phyloP scores from a whole-genome alignment of 208 protist species.

The Herpetomonas tarakana region DNA sequence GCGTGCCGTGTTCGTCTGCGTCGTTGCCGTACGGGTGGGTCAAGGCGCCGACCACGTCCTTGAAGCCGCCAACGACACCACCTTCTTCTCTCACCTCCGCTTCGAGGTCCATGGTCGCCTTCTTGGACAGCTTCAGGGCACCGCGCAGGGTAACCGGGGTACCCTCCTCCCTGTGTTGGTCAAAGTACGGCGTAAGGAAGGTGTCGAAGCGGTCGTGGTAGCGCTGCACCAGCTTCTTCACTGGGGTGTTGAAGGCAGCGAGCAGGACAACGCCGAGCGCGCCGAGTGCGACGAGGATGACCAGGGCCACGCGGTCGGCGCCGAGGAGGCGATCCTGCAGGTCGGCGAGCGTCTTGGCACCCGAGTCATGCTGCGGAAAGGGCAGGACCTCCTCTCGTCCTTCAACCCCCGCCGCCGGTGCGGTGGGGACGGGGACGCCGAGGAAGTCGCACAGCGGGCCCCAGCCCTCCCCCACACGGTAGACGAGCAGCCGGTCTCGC shows the following conservation, averaged over 20 bases:
- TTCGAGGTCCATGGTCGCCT: slow-evolving; percentile 51
- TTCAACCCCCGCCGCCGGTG: not conserved
- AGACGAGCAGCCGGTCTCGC: slow-evolving; percentile 74
- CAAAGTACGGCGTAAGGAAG: slow-evolving; percentile 31
- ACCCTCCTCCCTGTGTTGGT: slow-evolving; percentile 17
- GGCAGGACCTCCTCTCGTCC: slow-evolving; percentile 16
- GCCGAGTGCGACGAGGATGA: slow-evolving; percentile 21
- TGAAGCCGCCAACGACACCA: slow-evolving; percentile 26
- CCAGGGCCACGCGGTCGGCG: slow-evolving; percentile 21
- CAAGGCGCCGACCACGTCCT: slow-evolving; percentile 17
- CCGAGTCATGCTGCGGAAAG: slow-evolving; percentile 49
- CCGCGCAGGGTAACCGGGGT: slow-evolving; percentile 34
- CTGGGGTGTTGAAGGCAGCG: slow-evolving; percentile 27
- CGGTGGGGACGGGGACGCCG: slow-evolving; percentile 29
- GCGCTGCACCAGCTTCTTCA: slow-evolving; percentile 15
- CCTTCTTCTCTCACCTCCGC: slow-evolving; percentile 41
- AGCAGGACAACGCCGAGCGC: slow-evolving; percentile 40
- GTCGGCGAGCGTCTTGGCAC: slow-evolving; percentile 34
- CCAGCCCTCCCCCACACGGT: slow-evolving; percentile 74
- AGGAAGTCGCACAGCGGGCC: slow-evolving; percentile 74
- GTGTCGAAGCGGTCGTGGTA: slow-evolving; percentile 26
- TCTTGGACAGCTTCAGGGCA: slow-evolving; percentile 57
- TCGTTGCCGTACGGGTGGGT: not conserved
- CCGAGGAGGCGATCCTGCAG: slow-evolving; percentile 34
- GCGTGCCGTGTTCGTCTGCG: no score